These are phyloP conservation scores for Podaxis carcinomalis DNA, from an alignment of 768 basidiomycete genomes.

Conservation along the genomic window DNA sequence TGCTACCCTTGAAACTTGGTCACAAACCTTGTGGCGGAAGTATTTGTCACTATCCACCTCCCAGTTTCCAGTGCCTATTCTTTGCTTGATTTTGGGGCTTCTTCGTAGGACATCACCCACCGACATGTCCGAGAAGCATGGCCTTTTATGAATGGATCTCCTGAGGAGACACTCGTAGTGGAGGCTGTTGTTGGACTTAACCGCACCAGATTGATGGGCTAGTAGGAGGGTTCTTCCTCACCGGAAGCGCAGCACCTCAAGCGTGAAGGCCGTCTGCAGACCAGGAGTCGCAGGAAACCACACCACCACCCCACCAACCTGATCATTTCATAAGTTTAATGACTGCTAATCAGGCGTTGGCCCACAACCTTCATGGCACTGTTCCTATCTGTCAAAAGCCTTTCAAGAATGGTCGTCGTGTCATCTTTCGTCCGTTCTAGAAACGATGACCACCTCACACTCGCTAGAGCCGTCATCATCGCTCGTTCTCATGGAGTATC, in stretches of 20 bases:
- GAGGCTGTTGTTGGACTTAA: neutral
- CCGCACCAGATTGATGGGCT: neutral
- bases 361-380: neutral
- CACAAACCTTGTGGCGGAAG: neutral
- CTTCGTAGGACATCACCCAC: neutral
- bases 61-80: neutral
- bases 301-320: neutral
- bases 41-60: neutral
- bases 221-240: neutral
- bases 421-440: neutral
- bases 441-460: neutral
- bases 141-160: neutral
- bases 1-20: neutral
- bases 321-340: neutral
- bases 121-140: neutral
- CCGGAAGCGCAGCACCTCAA: neutral
- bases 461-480: neutral
- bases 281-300: no score
- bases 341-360: neutral
- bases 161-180: neutral
- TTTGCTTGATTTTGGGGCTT: neutral
- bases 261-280: neutral
- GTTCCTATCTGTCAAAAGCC: neutral
- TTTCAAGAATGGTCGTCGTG: neutral
- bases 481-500: conserved; percentile 1